These are phyloP conservation scores for Clavispora santaluciae DNA, from an alignment of 805 yeast species.

Conservation along the genomic window DNA sequence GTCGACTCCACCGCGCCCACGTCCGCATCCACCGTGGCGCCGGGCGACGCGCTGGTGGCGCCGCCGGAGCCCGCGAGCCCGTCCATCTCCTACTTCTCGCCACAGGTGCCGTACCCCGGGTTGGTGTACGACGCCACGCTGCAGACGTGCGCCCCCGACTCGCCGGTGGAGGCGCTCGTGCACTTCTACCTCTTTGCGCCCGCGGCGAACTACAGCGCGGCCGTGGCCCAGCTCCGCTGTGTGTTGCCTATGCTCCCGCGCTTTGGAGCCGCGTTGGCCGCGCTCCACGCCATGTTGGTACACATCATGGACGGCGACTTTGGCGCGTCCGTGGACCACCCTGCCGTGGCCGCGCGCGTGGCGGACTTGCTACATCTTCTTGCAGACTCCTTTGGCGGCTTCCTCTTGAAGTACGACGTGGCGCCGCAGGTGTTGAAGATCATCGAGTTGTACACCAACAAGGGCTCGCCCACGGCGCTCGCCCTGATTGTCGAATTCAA, in stretches of 20 bases:
- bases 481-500: slow-evolving; percentile 49
- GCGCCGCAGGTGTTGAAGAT: slow-evolving; percentile 55
- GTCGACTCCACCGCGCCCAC: not conserved
- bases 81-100: slow-evolving; percentile 21
- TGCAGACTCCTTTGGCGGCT: slow-evolving; percentile 59
- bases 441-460: slow-evolving; percentile 43
- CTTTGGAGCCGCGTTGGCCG: slow-evolving; percentile 25
- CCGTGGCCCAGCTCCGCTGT: slow-evolving; percentile 15
- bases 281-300: slow-evolving; percentile 15
- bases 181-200: slow-evolving; percentile 55
- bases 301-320: slow-evolving; percentile 23
- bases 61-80: slow-evolving; percentile 17
- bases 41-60: slow-evolving; percentile 19
- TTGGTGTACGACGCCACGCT: slow-evolving; percentile 42
- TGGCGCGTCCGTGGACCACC: slow-evolving; percentile 15
- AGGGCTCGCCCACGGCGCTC: slow-evolving; percentile 22
- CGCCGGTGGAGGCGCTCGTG: slow-evolving; percentile 63
- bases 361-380: slow-evolving; percentile 52
- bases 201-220: slow-evolving; percentile 9
- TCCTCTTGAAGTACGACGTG: slow-evolving; percentile 58
- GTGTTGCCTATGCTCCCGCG: slow-evolving; percentile 34
- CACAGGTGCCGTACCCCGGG: slow-evolving; percentile 33
- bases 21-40: not conserved
- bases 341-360: slow-evolving; percentile 46
- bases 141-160: slow-evolving; percentile 38